Base-by-base conservation (phyloP, 306 rosid species). In the Quercus bicolor region DNA sequence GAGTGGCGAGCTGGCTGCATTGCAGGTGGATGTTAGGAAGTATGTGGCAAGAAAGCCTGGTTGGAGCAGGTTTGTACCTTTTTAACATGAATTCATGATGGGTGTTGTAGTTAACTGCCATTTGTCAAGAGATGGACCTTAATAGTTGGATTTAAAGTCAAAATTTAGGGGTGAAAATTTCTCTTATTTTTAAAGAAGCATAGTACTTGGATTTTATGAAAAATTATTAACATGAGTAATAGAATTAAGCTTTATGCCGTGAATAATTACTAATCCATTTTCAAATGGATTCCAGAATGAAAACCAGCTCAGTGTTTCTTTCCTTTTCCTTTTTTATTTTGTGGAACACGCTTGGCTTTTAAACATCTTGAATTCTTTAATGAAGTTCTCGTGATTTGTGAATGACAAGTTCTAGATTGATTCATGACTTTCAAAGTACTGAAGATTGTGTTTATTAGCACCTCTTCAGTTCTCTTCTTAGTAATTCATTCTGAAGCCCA, bases 31-130 rank as follows among this genome's bases (percentile, higher is more conserved):
- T 83, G 91, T 93, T 74, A 85, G 97, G 90, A 95, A 95, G 84
- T 95, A 93, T 85, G 80, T 95, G 85, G 97, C 99, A 48, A 88
- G 99, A 56, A 95, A 93, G 85, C 99, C 99, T 19, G 99, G 97
- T 86, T 95, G 98, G 99, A 90, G 96, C 76, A 95, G 99, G 99
- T 95, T 16, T 78, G 97, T 86, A 75, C 80, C 80, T 76, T 74
- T 43, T 60, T 56, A 33, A 14, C 55, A 61, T 82, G 68, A 72
- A 48, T 68, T 45, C 29, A 16, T 61, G 3, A 72, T 60, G 56
- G 51, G 33, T 75, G 72, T 65, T 60, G 24, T 70, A 40, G 37
- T 51, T 57, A 4, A 64, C 31, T 66, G 19, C 56, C 13, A 28
- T 66, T 13, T 55, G 59, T 73, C 65, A 53, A 21, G 9, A 34